Base-by-base conservation (phyloP, 2,329 filamentous ascomycete species). In the Biscogniauxia sp. region DNA sequence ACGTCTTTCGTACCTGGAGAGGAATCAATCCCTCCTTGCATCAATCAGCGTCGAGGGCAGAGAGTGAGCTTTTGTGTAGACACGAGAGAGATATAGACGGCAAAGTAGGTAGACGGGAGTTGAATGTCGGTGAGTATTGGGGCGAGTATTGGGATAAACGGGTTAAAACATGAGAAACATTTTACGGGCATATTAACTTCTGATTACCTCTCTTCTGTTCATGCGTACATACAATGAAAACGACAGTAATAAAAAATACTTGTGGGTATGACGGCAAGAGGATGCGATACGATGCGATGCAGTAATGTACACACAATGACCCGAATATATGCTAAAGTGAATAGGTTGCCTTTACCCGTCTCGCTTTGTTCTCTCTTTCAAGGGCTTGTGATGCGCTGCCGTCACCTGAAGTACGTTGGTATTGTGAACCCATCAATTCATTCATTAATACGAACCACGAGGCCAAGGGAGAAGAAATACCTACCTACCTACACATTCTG, bases 1-100 rank as follows among this genome's bases (percentile, higher is more conserved):
- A 15, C 58, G 59, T 62, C 56, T 51, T 51, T 61, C 59, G 56
- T 51, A 61, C 57, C 54, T 54, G 60, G 65, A 58, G 60, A 61
- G 64, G 55, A 59, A 53, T 55, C 57, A 62, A 32, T 20, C 25
- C 37, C 50, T 54, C 37, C 32, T 58, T 51, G 19, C 50, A 32
- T 55, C 41, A 20, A 53, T 45, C 20, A 51, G 28, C 17, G n/a
- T 53, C 53, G 50, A 57, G 50, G 52, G 55, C 49, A 53, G 50
- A 59, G 23, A 26, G 53, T 41, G 49, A 56, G 28, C 11, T 32
- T 25, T 59, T 25, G 49, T 32, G 25, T 59, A 37, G 51, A 55
- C 50, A 20, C 9, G 23, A 45, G 19, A 55, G 54, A 54, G 56
- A 58, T 32, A 13, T 57, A 45, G 45, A 61, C 55, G 51, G 49